These are phyloP conservation scores for Myxozyma udenii DNA, from an alignment of 805 yeast genomes.

Conservation along the genomic window DNA sequence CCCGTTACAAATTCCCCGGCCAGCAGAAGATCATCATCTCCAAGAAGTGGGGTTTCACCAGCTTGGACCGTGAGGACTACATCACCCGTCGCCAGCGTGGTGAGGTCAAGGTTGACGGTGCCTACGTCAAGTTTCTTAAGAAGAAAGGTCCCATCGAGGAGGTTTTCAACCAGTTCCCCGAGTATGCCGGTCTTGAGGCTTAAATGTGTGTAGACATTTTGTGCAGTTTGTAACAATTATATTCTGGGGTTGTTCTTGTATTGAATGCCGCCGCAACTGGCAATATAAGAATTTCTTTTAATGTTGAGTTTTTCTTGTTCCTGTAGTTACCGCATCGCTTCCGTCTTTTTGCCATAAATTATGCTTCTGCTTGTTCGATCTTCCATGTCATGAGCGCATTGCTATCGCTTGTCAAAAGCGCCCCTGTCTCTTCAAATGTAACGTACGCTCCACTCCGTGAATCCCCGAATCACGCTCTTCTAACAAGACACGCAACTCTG, in stretches of 20 bases:
- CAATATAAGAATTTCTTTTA: not conserved
- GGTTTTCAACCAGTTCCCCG: constrained; percentile 33
- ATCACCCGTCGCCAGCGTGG: constrained; percentile 90
- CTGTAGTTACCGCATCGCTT: too few relatives aligned
- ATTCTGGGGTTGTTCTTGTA: too few relatives aligned
- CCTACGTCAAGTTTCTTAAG: constrained; percentile 97
- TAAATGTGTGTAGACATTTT: constrained; percentile 1
- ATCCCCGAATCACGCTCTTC: too few relatives aligned
- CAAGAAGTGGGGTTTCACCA: constrained; percentile 99
- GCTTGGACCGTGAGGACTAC: constrained; percentile 96
- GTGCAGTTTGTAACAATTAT: not conserved
- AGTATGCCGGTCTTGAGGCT: constrained; percentile 28
- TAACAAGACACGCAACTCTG: too few relatives aligned
- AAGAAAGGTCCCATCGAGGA: constrained; percentile 91
- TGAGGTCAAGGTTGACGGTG: constrained; percentile 99
- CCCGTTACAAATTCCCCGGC: constrained; percentile 99
- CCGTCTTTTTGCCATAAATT: too few relatives aligned
- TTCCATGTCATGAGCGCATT: too few relatives aligned
- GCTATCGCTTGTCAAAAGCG: too few relatives aligned
- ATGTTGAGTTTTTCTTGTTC: too few relatives aligned
- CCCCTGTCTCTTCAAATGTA: too few relatives aligned
- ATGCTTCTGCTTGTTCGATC: too few relatives aligned
- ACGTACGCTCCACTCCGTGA: too few relatives aligned
- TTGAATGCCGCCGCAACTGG: not conserved
- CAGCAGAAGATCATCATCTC: constrained; percentile 99